Conservation (phyloP, 306 rosid genomes). For the Cicer cuneatum region DNA sequence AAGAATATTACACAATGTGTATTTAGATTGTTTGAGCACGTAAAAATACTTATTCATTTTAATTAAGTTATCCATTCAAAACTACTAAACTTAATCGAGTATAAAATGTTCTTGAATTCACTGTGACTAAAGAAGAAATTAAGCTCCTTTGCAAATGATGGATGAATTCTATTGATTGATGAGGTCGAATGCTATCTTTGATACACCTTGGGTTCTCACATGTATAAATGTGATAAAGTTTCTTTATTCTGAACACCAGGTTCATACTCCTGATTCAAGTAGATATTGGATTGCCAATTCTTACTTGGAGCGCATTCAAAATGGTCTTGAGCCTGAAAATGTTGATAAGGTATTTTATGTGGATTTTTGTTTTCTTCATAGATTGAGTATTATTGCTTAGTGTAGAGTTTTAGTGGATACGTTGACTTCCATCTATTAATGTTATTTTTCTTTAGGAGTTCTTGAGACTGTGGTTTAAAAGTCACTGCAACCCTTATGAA, state of each 20-base stretch:
- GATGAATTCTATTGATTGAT: slow-evolving; percentile 84
- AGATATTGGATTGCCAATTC: slow-evolving; percentile 96
- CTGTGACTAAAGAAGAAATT: too few relatives aligned
- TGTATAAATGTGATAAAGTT: slow-evolving; percentile 29
- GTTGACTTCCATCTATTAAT: slow-evolving; percentile 8
- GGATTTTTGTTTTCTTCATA: slow-evolving; percentile 24
- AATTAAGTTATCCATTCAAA: too few relatives aligned
- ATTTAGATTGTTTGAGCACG: too few relatives aligned
- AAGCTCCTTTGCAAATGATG: slow-evolving; percentile 80
- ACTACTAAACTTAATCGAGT: too few relatives aligned
- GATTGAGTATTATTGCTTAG: background rate
- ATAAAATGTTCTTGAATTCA: too few relatives aligned
- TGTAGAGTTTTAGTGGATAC: slow-evolving; percentile 12
- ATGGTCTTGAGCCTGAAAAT: slow-evolving; percentile 91
- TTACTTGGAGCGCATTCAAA: slow-evolving; percentile 71
- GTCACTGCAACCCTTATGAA: slow-evolving; percentile 90
- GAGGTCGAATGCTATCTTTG: slow-evolving; percentile 62
- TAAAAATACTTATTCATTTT: too few relatives aligned
- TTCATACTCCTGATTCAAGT: slow-evolving; percentile 98
- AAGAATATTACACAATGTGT: too few relatives aligned
- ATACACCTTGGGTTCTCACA: background rate
- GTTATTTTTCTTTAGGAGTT: slow-evolving; percentile 67
- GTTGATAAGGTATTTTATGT: slow-evolving; percentile 78
- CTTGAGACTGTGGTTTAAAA: slow-evolving; percentile 96
- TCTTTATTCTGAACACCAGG: slow-evolving; percentile 53